These are phyloP conservation scores for Raphanus hybrid DNA, from an alignment of 441 rosid species.

Conservation along the genomic window DNA sequence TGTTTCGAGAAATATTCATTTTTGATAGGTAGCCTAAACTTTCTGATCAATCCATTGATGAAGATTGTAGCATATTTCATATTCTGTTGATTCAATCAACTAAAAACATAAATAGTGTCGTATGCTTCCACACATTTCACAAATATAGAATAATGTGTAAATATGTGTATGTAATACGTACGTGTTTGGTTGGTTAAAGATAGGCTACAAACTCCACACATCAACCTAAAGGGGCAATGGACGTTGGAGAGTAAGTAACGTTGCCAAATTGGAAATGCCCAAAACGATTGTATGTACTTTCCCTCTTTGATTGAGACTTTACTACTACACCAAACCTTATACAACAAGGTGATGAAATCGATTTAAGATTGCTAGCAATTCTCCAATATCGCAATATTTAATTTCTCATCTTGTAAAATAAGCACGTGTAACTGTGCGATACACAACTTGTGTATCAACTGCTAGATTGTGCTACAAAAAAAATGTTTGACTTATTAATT, in stretches of 20 bases:
- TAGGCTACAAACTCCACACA: constrained; percentile 18
- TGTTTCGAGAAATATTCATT: not conserved
- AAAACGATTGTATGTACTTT: constrained; percentile 33
- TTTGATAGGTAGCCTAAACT: not conserved
- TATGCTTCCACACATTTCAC: not conserved
- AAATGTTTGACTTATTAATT: not conserved
- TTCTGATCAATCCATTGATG: not conserved
- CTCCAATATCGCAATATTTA: not conserved
- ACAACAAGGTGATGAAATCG: not conserved
- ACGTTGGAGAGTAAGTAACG: constrained; percentile 36
- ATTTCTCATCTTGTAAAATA: not conserved
- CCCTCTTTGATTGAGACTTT: constrained; percentile 42
- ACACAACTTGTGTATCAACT: not conserved
- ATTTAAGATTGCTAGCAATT: not conserved
- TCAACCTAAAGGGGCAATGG: constrained; percentile 35
- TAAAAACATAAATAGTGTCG: not conserved
- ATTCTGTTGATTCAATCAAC: not conserved
- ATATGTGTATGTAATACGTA: constrained; percentile 2
- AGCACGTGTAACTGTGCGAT: not conserved
- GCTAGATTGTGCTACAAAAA: not conserved
- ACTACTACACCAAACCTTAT: constrained; percentile 37
- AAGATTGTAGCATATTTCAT: too few species aligned
- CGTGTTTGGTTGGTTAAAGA: constrained; percentile 22
- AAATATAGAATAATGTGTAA: not conserved
- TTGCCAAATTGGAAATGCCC: constrained; percentile 40